These are phyloP conservation scores for Fagus sylvatica DNA, from an alignment of 306 rosid genomes.

Conservation along the genomic window DNA sequence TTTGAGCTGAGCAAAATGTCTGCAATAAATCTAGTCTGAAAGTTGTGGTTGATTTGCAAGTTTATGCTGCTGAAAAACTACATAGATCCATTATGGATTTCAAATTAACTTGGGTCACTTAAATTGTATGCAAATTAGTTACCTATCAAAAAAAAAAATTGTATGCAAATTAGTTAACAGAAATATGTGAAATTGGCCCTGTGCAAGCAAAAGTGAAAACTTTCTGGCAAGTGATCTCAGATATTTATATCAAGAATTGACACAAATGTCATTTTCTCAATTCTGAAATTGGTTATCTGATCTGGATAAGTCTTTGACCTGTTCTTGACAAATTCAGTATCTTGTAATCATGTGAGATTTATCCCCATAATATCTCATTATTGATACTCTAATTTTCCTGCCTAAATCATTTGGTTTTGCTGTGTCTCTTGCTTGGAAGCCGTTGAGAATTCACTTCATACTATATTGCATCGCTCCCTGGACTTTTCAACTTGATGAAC, in stretches of 20 bases:
- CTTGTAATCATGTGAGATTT: not conserved
- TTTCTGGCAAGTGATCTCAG: not conserved
- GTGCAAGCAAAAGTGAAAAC: not conserved
- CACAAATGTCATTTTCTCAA: not conserved
- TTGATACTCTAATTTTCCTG: not conserved
- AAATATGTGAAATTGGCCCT: not conserved
- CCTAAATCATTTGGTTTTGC: not conserved
- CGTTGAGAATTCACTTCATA: not conserved
- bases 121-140: not conserved
- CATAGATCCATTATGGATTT: not conserved
- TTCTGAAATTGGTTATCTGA: not conserved
- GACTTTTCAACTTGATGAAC: not conserved
- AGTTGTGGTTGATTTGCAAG: conserved; percentile 4
- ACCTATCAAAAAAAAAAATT: not conserved
- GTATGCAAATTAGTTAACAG: not conserved
- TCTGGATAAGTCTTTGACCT: not conserved
- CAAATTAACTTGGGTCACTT: not conserved
- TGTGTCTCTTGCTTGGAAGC: not conserved
- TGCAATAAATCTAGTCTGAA: not conserved
- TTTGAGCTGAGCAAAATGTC: not conserved
- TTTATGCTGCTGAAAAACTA: not conserved
- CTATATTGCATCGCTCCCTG: not conserved
- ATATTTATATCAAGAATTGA: not conserved
- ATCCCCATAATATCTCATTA: not conserved
- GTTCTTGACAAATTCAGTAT: not conserved